phyloP scores from a whole-genome alignment of 2,329 filamentous ascomycete genomes.

The Exophiala dermatitidis region DNA sequence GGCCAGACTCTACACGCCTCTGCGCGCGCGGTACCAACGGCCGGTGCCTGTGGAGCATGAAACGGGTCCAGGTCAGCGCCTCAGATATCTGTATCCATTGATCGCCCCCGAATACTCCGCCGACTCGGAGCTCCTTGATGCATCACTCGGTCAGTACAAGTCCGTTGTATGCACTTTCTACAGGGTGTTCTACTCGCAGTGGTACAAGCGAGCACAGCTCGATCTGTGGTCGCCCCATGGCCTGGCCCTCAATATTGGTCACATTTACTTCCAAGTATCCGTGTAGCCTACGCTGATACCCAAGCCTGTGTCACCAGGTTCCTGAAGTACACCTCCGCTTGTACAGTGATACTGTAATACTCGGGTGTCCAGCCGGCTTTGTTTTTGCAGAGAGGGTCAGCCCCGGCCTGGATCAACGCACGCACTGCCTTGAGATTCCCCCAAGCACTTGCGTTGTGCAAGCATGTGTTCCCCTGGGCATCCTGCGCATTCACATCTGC shows the following conservation, averaged over 20 bases:
- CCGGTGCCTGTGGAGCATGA: background rate
- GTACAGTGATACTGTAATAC: constrained; percentile 73
- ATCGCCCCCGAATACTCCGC: too few relatives aligned
- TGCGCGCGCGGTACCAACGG: background rate
- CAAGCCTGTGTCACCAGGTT: constrained; percentile 49
- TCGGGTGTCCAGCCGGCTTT: constrained; percentile 74
- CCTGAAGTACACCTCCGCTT: constrained; percentile 79
- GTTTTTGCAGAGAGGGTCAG: constrained; percentile 65
- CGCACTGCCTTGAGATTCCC: constrained; percentile 71
- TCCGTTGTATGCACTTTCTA: too few relatives aligned
- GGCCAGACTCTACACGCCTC: background rate
- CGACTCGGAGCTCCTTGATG: too few relatives aligned
- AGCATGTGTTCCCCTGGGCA: constrained; percentile 70
- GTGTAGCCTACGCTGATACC: constrained; percentile 22
- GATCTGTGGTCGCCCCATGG: too few relatives aligned
- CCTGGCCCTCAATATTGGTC: too few relatives aligned
- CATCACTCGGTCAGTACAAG: too few relatives aligned
- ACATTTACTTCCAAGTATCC: constrained; percentile 22
- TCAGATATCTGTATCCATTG: too few relatives aligned
- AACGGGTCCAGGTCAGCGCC: too few relatives aligned
- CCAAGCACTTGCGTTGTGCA: constrained; percentile 78
- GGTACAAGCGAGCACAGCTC: too few relatives aligned
- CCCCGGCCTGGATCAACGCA: constrained; percentile 69
- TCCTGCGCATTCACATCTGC: constrained; percentile 52
- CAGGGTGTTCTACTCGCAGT: too few relatives aligned